Conservation (phyloP, 306 rosid genomes). For the Potentilla sterilis region DNA sequence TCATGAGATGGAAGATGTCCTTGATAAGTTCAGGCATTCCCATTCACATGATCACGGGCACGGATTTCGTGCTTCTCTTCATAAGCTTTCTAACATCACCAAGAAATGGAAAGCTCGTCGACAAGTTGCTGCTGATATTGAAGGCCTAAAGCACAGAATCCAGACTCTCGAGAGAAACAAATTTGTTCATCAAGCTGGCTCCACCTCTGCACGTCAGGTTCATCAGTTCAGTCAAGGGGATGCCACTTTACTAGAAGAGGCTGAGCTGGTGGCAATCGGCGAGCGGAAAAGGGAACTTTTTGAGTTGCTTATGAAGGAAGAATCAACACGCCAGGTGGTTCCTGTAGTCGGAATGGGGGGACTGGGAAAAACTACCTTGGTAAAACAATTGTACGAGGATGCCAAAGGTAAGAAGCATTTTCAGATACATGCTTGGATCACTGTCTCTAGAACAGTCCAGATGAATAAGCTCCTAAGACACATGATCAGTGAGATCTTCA, state of each 20-base stretch:
- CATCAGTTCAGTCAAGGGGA: conserved; percentile 39
- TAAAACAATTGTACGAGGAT: conserved; percentile 50
- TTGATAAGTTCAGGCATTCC: conserved; percentile 22
- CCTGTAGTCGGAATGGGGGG: conserved; percentile 61
- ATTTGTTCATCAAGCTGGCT: conserved; percentile 18
- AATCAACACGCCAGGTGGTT: conserved; percentile 29
- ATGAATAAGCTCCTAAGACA: conserved; percentile 42
- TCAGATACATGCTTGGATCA: conserved; percentile 50
- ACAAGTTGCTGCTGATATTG: conserved; percentile 7
- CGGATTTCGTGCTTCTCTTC: background rate
- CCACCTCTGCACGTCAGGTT: conserved; percentile 22
- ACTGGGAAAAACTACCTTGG: conserved; percentile 59
- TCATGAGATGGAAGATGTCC: conserved; percentile 33
- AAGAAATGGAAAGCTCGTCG: conserved; percentile 4
- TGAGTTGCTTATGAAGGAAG: conserved; percentile 24
- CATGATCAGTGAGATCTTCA: conserved; percentile 31
- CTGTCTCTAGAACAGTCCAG: conserved; percentile 42
- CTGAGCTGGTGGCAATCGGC: conserved; percentile 50
- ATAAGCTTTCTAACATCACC: conserved; percentile 2
- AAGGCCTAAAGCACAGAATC: conserved; percentile 3
- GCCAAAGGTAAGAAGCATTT: conserved; percentile 40
- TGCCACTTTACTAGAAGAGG: conserved; percentile 51
- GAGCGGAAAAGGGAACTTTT: conserved; percentile 35
- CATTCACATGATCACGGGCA: background rate
- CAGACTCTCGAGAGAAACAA: conserved; percentile 4